Evolutionary conservation across 2,329 filamentous ascomycete genomes (phyloP), one percentile per base, ranked within the genome.

Genomic region (Xylariaceae sp.): DNA sequence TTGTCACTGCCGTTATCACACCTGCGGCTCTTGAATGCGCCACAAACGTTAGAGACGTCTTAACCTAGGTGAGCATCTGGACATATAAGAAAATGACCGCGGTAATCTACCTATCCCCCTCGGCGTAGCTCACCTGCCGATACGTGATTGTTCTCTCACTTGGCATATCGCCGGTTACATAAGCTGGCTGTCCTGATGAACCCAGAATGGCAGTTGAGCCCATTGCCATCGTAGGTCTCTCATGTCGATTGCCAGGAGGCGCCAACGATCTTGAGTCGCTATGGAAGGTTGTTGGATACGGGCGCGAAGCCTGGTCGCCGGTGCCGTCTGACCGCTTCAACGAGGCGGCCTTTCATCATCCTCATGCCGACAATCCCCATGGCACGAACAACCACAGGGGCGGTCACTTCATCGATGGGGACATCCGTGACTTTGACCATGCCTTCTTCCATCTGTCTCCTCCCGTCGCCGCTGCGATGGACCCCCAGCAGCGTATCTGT

Each of bases 351-450:
- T 48, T 45, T 18, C 31, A 43, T 16, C 42, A 46, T 24, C 42
- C 46, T 17, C 43, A 33, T 21, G 19, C 46, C 14, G 38, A 41
- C 12, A 34, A 41, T 24, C 34, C 21, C 21, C 6, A 24, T 24
- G 43, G 38, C n/a, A 42, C 38, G 4, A 44, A 24, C 14, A 21
- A 44, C 28, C 43, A 46, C 26, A 34, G 24, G 13, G 41, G 47
- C 9, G 44, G 44, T 8, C 41, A 44, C 15, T 47, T 50, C 35
- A 41, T 50, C 24, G 9, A 19, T 13, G 41, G 33, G 9, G 44
- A 47, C 30, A 14, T 49, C 12, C 34, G 41, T 3, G 41, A 43
- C 16, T 47, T 49, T 24, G 47, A 49, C 30, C 39, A 42, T 8
- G 27, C 39, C 12, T 45, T 49, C 29, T 49, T 47, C 36, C 36